Evolutionary conservation across 1,284 basidiomycete genomes (phyloP).

Genomic region (Rhodotorula sp.): DNA sequence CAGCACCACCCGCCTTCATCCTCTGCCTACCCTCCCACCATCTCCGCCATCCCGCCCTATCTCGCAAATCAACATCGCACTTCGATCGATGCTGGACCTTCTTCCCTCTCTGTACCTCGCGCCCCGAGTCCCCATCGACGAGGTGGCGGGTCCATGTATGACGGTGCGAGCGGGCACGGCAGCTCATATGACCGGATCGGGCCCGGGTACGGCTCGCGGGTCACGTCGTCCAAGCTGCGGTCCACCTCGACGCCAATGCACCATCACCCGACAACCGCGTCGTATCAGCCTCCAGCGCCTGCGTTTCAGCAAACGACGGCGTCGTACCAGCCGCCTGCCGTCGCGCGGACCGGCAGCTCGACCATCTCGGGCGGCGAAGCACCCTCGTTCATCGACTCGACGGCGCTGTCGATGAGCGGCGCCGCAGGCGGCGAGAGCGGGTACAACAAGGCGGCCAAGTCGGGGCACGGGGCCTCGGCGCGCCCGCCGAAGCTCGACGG

Average conservation of each 20-base stretch:
- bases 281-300: conserved; percentile 40
- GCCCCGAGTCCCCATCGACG: conserved; percentile 8
- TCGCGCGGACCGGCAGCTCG: neutral
- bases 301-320: conserved; percentile 19
- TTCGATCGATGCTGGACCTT: conserved; percentile 11
- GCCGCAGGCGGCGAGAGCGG: conserved; percentile 22
- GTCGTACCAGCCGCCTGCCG: neutral
- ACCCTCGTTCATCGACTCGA: conserved; percentile 28
- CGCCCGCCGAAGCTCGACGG: conserved; percentile 33
- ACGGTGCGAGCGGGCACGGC: conserved; percentile 9
- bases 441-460: conserved; percentile 35
- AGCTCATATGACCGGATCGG: conserved; percentile 10
- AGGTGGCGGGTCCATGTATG: neutral
- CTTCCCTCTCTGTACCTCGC: conserved; percentile 29
- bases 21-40: conserved; percentile 21
- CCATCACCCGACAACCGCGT: conserved; percentile 30
- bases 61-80: conserved; percentile 20
- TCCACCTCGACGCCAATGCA: neutral
- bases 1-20: conserved; percentile 13
- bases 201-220: conserved; percentile 13
- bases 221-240: conserved; percentile 9
- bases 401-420: conserved; percentile 21
- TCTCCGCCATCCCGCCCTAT: conserved; percentile 37
- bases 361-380: conserved; percentile 18
- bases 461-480: conserved; percentile 14